Conservation (phyloP, 2,329 filamentous ascomycete genomes). For the Byssochlamys sp. region DNA sequence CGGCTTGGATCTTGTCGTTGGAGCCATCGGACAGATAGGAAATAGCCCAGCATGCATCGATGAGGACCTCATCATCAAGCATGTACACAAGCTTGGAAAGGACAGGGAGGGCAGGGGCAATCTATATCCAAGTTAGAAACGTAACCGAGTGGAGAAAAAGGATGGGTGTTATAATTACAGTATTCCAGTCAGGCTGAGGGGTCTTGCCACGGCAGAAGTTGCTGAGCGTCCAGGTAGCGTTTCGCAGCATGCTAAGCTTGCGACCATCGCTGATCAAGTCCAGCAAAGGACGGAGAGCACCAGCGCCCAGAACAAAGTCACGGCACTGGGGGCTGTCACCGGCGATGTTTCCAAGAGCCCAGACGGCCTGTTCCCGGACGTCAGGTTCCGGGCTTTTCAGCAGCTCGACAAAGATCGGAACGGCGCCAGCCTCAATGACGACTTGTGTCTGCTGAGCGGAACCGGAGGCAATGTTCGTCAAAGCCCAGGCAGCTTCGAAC, state of each 20-base stretch:
- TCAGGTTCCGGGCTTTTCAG: conserved; percentile 92
- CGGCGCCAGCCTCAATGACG: conserved; percentile 93
- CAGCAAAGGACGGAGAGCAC: conserved; percentile 82
- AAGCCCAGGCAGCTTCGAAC: conserved; percentile 96
- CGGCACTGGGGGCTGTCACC: conserved; percentile 96
- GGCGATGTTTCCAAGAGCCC: conserved; percentile 96
- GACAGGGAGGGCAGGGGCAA: conserved; percentile 85
- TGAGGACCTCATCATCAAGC: conserved; percentile 92
- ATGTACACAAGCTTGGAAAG: conserved; percentile 97
- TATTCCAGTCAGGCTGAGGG: conserved; percentile 94
- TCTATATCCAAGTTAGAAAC: conserved; percentile 46
- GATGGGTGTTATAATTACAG: conserved; percentile 51
- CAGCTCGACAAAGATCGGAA: conserved; percentile 96
- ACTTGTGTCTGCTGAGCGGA: conserved; percentile 96
- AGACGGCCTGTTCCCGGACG: conserved; percentile 94
- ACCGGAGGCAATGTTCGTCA: conserved; percentile 98
- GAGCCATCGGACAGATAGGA: conserved; percentile 95
- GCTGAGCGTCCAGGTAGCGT: conserved; percentile 97
- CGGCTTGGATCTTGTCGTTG: conserved; percentile 98
- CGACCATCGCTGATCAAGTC: conserved; percentile 88
- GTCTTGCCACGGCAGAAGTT: conserved; percentile 99
- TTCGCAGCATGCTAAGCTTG: conserved; percentile 97
- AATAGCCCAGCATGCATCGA: conserved; percentile 98
- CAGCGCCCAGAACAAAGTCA: conserved; percentile 87
- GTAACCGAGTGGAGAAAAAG: neutral